Base-by-base conservation (phyloP, 192 early-diverging fungal genomes). In the Radiomyces spectabilis region DNA sequence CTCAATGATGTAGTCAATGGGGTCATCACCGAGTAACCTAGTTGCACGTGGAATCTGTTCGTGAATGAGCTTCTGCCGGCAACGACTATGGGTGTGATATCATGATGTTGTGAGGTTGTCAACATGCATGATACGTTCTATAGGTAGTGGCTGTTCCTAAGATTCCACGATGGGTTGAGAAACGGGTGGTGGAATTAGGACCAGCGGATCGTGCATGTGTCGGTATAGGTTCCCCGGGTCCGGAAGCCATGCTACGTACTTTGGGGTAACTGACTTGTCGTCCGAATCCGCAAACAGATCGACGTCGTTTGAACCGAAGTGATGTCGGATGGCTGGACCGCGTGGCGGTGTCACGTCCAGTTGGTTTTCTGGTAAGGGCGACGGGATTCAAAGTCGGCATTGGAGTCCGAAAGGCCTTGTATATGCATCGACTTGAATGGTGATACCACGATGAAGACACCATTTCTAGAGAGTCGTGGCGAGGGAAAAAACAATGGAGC, bases 81-180 rank as follows among this genome's bases (percentile, higher is more conserved):
- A 37, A 7, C 33, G 24, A 0, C 32, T 51, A 19, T 64, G n/a
- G n/a, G n/a, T n/a, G n/a, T n/a, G n/a, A n/a, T n/a, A n/a, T n/a
- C n/a, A n/a, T n/a, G n/a, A n/a, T n/a, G n/a, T n/a, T n/a, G n/a
- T n/a, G n/a, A n/a, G n/a, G n/a, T n/a, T n/a, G n/a, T n/a, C n/a
- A n/a, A n/a, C n/a, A n/a, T n/a, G n/a, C n/a, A n/a, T n/a, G n/a
- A n/a, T n/a, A n/a, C n/a, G n/a, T n/a, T n/a, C n/a, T n/a, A n/a
- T n/a, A n/a, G n/a, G n/a, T n/a, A n/a, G n/a, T n/a, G n/a, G n/a
- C n/a, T n/a, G n/a, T n/a, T n/a, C n/a, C n/a, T 57, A 0, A 69
- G 52, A 24, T 63, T 69, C 67, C 67, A 63, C 0, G 61, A 57
- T 1, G 61, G 67, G 39, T 58, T 56, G 33, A 61, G 6, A 32